Evolutionary conservation across 148 eudicot genomes (phyloP), one percentile per base, ranked within the genome.

Genomic region (Chenopodium suecicum): DNA sequence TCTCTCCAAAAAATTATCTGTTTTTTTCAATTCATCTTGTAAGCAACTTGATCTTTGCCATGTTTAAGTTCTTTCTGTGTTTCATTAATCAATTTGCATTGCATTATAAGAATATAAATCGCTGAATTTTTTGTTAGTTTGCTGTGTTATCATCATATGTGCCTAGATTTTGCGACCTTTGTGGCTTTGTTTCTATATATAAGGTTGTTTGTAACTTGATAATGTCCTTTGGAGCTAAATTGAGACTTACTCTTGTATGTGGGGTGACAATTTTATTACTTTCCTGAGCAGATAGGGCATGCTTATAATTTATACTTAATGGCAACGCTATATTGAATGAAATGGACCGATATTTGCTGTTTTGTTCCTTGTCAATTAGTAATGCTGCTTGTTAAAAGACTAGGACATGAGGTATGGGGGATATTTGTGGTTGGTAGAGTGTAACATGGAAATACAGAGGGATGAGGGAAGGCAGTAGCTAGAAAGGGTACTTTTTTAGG

Each of bases 1-100:
- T 85, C 84, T 84, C 19, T 62, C 76, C 67, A 58, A 63, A 73
- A 75, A 32, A 69, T 69, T 31, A 22, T 79, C 75, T 78, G 80
- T 85, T 87, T 69, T 82, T 73, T 44, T 75, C 65, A 29, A 80
- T 80, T 80, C 75, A 47, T 73, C 10, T 83, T 85, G 89, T 87
- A 87, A 87, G 86, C 48, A 47, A 74, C 88, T 85, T 85, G 82
- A 75, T 83, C 86, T 85, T 85, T 83, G 70, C 7, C 54, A 66
- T 84, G 83, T 44, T 76, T 2, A 54, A 68, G 81, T 48, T 72
- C 4, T 81, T 75, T 23, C 20, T 66, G 6, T 19, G 13, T 83
- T 74, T 34, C 8, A 19, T 64, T 1, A n/a, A 1, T 80, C 19
- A 74, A 41, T 41, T 76, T 47, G 62, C 34, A 62, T 34, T 62